These are phyloP conservation scores for Zygnema cylindricum DNA, from an alignment of 139 green algal genomes.

Conservation along the genomic window DNA sequence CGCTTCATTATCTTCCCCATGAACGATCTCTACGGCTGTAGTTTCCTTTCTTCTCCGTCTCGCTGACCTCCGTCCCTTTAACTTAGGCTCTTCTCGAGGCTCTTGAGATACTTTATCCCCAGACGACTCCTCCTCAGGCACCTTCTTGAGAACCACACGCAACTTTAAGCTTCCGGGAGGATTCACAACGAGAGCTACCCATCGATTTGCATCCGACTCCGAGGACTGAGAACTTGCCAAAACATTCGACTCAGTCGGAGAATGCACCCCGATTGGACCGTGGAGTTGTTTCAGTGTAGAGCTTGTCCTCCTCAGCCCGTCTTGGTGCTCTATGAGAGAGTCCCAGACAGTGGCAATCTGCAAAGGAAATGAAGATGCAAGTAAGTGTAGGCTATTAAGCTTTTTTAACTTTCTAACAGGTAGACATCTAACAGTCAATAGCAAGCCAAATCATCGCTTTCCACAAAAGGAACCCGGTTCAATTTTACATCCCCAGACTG, in stretches of 20 bases:
- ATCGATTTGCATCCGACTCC: neutral
- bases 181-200: neutral
- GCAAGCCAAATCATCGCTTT: no score
- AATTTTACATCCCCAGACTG: no score
- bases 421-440: no score
- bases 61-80: neutral
- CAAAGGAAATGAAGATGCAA: constrained; percentile 8
- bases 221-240: neutral
- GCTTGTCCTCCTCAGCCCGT: neutral
- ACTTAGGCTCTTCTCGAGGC: neutral
- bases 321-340: neutral
- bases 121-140: neutral
- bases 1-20: neutral
- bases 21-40: neutral
- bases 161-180: neutral
- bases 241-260: neutral
- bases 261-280: neutral
- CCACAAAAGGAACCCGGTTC: no score
- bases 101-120: neutral
- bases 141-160: neutral
- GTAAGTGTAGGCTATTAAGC: neutral
- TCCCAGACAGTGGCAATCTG: neutral
- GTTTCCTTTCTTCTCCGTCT: neutral
- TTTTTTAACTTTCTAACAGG: no score
- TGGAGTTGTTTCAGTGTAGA: neutral